A percentile compares a stretch with the other conserved stretches of the same genome.
Conservation (phyloP, 495 filamentous ascomycete species). For the Cryomyces antarcticus region DNA sequence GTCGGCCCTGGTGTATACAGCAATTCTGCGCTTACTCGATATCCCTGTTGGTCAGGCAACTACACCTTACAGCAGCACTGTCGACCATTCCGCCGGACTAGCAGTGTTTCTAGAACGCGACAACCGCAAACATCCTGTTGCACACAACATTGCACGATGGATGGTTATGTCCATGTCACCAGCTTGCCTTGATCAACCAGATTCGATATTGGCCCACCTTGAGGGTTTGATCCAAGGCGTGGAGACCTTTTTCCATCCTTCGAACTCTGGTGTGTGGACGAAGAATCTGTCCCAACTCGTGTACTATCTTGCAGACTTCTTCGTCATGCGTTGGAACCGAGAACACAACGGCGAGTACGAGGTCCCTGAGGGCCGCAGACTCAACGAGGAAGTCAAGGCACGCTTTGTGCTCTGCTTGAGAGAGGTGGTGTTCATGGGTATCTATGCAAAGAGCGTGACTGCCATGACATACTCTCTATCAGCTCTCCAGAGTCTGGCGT, state of each 20-base stretch:
- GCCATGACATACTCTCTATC: conserved; percentile 82
- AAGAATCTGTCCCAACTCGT: conserved; percentile 75
- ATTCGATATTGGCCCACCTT: conserved; percentile 64
- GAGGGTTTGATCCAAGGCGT: conserved; percentile 90
- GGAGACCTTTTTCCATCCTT: conserved; percentile 97
- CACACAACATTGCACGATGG: conserved; percentile 87
- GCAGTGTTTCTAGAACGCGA: conserved; percentile 78
- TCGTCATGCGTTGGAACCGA: conserved; percentile 93
- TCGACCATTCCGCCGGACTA: conserved; percentile 67
- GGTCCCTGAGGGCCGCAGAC: conserved; percentile 51
- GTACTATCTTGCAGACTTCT: conserved; percentile 86
- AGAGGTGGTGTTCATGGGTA: conserved; percentile 95
- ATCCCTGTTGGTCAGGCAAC: conserved; percentile 94
- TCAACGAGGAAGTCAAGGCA: conserved; percentile 61
- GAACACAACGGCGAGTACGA: conserved; percentile 85
- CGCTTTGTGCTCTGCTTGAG: conserved; percentile 80
- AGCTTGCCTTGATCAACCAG: conserved; percentile 50
- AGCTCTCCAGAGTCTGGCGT: conserved; percentile 71
- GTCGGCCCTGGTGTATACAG: conserved; percentile 79
- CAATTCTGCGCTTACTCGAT: conserved; percentile 71
- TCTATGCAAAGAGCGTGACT: conserved; percentile 83
- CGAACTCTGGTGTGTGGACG: conserved; percentile 86
- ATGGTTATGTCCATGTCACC: conserved; percentile 89
- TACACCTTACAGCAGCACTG: conserved; percentile 64
- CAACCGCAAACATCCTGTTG: conserved; percentile 72